Evolutionary conservation across 495 filamentous ascomycete species (phyloP).

Genomic region (Hypoxylon trugodes): DNA sequence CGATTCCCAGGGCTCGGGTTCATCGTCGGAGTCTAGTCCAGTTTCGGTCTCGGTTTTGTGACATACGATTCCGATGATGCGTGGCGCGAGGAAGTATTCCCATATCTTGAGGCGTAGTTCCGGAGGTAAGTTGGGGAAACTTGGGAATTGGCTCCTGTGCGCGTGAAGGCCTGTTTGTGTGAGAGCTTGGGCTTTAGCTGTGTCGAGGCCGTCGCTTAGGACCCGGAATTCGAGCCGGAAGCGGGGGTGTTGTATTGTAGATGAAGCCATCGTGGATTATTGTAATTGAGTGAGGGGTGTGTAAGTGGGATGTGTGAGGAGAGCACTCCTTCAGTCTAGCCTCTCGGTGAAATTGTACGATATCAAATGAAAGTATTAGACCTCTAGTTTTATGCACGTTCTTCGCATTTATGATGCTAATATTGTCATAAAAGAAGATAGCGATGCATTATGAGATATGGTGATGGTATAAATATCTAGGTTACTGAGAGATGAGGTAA

Average conservation of each 20-base stretch:
- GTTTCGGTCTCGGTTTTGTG: conserved; percentile 33
- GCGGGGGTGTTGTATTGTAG: conserved; percentile 5
- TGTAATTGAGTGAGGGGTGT: too few relatives aligned
- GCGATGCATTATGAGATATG: too few relatives aligned
- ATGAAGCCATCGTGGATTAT: background rate
- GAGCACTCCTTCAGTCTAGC: too few relatives aligned
- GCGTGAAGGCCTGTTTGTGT: conserved; percentile 23
- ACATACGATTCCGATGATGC: conserved; percentile 48
- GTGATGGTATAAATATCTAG: too few relatives aligned
- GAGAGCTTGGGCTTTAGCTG: conserved; percentile 18
- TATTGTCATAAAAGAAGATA: too few relatives aligned
- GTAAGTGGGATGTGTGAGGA: background rate
- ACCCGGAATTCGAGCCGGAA: conserved; percentile 53
- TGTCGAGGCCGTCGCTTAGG: conserved; percentile 46
- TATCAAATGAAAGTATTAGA: too few relatives aligned
- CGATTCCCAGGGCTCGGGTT: conserved; percentile 7
- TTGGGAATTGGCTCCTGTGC: conserved; percentile 40
- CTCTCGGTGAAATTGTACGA: too few relatives aligned
- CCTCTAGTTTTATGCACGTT: too few relatives aligned
- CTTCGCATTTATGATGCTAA: too few relatives aligned
- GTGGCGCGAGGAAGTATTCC: conserved; percentile 50
- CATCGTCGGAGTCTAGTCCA: background rate
- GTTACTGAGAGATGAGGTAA: too few relatives aligned
- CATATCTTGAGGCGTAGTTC: conserved; percentile 60
- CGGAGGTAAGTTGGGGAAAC: conserved; percentile 51